Base-by-base conservation (phyloP, 176 grass and related monocot species). In the Bothriochloa decipiens region DNA sequence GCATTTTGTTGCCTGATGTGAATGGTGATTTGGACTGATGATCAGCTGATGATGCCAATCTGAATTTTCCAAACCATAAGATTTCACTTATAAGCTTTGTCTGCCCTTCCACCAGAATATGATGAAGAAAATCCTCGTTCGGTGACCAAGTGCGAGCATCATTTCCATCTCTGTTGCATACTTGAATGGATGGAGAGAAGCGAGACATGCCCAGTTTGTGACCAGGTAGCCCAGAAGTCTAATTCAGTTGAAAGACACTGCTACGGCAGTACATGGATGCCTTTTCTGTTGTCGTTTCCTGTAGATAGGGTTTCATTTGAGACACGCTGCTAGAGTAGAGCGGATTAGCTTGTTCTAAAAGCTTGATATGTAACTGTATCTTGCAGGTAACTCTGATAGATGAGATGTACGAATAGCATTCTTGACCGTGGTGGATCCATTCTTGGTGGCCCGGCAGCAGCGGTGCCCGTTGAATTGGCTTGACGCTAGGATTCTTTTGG, bases 181-280 rank as follows among this genome's bases (percentile, higher is more conserved):
- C 90, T 89, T 36, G 91, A 93, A 64, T 97, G 94, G 94, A 91
- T 97, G 94, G 91, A 97, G 69, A 72, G 94, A 41, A 91, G 94
- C 61, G 87, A 88, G 22, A 91, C 91, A 7, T 97, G 91, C 61
- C 91, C 94, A 27, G 70, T 97, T 50, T 93, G 91, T 79, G 82
- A 91, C 64, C 82, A 93, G 94, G 94, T 81, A 65, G 84, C 53
- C 18, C 72, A 47, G 22, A 18, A 65, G 6, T 73, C 52, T 53
- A 18, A 65, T 64, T 73, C 16, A 6, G 41, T 12, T 12, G 13
- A 27, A 63, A 47, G 22, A 8, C 25, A 4, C 26, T 39, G 1
- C 60, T 47, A 49, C 3, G 22, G 35, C 68, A 57, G 37, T 3
- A 50, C 7, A 53, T 63, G 26, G 28, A 62, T 68, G 32, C 52